Conservation (phyloP, 352 stramenopile species). For the Phytophthora niederhauseri region DNA sequence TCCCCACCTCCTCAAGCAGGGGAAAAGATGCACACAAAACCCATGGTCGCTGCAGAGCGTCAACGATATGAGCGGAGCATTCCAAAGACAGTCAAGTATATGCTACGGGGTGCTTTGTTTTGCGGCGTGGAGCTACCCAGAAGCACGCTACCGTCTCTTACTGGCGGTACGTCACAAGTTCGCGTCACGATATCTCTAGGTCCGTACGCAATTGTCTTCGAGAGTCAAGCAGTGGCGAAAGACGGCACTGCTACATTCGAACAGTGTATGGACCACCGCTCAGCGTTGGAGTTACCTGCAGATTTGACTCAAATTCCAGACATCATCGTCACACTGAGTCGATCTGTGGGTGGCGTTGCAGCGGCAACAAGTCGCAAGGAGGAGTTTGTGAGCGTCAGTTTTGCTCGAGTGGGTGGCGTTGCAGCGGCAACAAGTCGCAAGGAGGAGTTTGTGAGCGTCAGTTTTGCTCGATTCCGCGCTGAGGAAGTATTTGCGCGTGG, state of each 20-base stretch:
- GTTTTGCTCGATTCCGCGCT: constrained; percentile 52
- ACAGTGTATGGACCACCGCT: constrained; percentile 48
- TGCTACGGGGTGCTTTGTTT: constrained; percentile 64
- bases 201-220: constrained; percentile 52
- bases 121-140: constrained; percentile 60
- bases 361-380: constrained; percentile 45
- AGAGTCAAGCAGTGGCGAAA: constrained; percentile 52
- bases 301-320: constrained; percentile 77
- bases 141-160: constrained; percentile 8
- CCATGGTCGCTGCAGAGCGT: constrained; percentile 41
- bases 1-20: constrained; percentile 38
- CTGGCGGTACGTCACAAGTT: constrained; percentile 37
- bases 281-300: constrained; percentile 56
- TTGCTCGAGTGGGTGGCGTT: constrained; percentile 31
- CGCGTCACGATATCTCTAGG: constrained; percentile 60
- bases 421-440: constrained; percentile 34
- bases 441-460: constrained; percentile 64
- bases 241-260: constrained; percentile 58
- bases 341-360: constrained; percentile 34
- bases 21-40: constrained; percentile 67
- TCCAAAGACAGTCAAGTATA: constrained; percentile 69
- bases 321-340: constrained; percentile 68
- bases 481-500: constrained; percentile 47
- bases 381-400: constrained; percentile 61
- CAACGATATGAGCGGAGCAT: constrained; percentile 17